Conservation (phyloP, 2,329 filamentous ascomycete species). For the Leptodontidium sp. region DNA sequence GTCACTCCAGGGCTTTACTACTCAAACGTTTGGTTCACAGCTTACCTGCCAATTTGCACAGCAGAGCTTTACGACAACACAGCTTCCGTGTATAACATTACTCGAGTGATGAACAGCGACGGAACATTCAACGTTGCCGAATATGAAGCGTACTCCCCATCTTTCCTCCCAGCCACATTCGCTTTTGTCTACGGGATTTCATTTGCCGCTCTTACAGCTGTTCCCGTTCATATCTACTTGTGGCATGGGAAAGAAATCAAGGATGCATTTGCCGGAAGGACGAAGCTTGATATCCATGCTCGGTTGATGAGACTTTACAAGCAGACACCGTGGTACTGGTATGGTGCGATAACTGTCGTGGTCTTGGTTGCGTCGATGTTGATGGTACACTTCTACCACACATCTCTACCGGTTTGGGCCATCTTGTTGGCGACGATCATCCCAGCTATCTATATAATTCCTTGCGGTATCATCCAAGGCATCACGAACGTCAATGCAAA, state of each 20-base stretch:
- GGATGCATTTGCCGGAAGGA: slow-evolving; percentile 44
- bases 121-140: slow-evolving; percentile 69
- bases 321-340: slow-evolving; percentile 65
- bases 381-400: slow-evolving; percentile 46
- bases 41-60: slow-evolving; percentile 74
- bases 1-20: slow-evolving; percentile 69
- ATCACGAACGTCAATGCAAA: slow-evolving; percentile 59
- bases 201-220: slow-evolving; percentile 74
- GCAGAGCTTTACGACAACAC: slow-evolving; percentile 77
- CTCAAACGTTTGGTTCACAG: slow-evolving; percentile 67
- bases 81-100: slow-evolving; percentile 71
- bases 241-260: slow-evolving; percentile 73
- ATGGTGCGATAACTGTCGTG: slow-evolving; percentile 46
- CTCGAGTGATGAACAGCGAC: slow-evolving; percentile 65
- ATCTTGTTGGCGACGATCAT: slow-evolving; percentile 55
- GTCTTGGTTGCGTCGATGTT: slow-evolving; percentile 45
- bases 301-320: slow-evolving; percentile 64
- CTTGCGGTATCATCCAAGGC: slow-evolving; percentile 50
- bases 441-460: slow-evolving; percentile 51
- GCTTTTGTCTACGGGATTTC: slow-evolving; percentile 74
- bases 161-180: slow-evolving; percentile 77
- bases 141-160: slow-evolving; percentile 75
- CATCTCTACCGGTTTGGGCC: slow-evolving; percentile 63
- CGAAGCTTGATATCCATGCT: slow-evolving; percentile 59
- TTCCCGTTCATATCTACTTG: slow-evolving; percentile 73